Evolutionary conservation across 805 yeast species (phyloP), one percentile per base, ranked within the genome.

Genomic region (Candida argentea): DNA sequence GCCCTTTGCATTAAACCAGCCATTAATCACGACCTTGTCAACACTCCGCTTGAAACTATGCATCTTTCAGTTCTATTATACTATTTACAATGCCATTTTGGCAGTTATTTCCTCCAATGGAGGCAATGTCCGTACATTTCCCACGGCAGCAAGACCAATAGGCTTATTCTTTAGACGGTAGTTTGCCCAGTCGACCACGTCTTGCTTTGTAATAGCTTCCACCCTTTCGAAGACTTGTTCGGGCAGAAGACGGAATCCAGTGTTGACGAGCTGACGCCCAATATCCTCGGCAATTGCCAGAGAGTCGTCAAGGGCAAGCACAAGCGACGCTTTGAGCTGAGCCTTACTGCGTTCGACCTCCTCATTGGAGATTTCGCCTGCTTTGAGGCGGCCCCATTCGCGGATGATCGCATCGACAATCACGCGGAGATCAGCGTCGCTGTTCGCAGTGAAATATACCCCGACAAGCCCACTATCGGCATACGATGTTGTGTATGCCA

Each of bases 391-490:
- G 35, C 71, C 72, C 97, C 97, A 91, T 61, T 91, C 97, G 41
- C 70, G 70, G 39, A 82, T 55, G 14, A 89, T 73, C 35, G 83
- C 85, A 44, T 79, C 75, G 20, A 84, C 70, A 28, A 87, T 71
- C 21, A 71, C 65, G 39, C 71, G 74, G 42, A 83, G 63, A 38
- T 81, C 65, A 17, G 75, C 67, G 37, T 68, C 69, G 46, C 76
- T 77, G 42, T 89, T 95, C 14, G 93, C 74, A 5, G 85, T 84
- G 35, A 91, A 67, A 51, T 91, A 91, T 43, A 89, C 79, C 20
- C 99, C 99, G 96, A 96, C 89, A 30, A 91, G 62, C 6, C 99
- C 99, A 8, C 95, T 82, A 57, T 91, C 99, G 7, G 95, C 87
- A 57, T 91, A 91, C 1, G 95, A 83, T 2, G 99, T 91, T 17